These are phyloP conservation scores for Microbotryomycetes sp. DNA, from an alignment of 1,284 basidiomycete species.

Conservation along the genomic window DNA sequence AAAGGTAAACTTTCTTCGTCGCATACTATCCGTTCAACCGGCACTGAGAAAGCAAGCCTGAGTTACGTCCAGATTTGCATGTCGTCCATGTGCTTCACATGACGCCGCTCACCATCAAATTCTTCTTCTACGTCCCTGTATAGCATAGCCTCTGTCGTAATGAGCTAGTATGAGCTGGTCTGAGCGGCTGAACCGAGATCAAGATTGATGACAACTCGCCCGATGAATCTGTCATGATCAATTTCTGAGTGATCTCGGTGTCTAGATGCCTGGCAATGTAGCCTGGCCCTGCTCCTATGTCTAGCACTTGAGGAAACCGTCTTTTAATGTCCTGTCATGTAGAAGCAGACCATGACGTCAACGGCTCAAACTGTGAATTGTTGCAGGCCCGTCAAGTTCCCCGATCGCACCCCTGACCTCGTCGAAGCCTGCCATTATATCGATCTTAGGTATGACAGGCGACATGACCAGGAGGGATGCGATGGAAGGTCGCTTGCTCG, in stretches of 20 bases:
- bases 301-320: constrained; percentile 71
- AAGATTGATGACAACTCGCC: constrained; percentile 49
- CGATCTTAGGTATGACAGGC: too few relatives aligned
- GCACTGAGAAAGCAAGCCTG: constrained; percentile 50
- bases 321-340: constrained; percentile 80
- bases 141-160: constrained; percentile 54
- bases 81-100: neutral
- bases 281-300: constrained; percentile 90
- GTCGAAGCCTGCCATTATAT: too few relatives aligned
- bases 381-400: neutral
- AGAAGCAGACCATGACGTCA: neutral
- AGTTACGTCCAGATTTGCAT: neutral
- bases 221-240: constrained; percentile 83
- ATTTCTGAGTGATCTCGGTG: constrained; percentile 60
- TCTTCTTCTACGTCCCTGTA: constrained; percentile 64
- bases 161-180: neutral
- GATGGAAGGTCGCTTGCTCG: too few relatives aligned
- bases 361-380: neutral
- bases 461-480: too few relatives aligned
- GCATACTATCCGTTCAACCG: constrained; percentile 60
- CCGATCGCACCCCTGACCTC: neutral
- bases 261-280: constrained; percentile 83
- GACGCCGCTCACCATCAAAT: constrained; percentile 58
- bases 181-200: neutral
- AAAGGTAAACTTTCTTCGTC: constrained; percentile 72